Conservation (phyloP, 495 filamentous ascomycete genomes). For the Xylaria nigripes region DNA sequence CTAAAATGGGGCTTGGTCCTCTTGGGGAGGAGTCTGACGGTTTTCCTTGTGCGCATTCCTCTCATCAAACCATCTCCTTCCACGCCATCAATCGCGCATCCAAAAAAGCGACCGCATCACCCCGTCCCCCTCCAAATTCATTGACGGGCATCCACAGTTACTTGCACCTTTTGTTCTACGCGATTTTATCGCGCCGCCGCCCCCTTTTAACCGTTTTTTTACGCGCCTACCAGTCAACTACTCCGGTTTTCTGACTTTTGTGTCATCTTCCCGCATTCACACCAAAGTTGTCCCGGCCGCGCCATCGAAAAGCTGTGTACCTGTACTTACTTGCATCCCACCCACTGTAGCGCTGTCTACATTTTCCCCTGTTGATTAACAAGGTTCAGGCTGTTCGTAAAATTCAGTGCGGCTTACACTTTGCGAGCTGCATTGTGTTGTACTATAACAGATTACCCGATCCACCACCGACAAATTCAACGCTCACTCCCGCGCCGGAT, state of each 20-base stretch:
- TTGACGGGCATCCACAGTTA: constrained; percentile 41
- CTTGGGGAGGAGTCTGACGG: constrained; percentile 13
- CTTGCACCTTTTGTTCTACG: constrained; percentile 35
- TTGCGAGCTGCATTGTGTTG: neutral
- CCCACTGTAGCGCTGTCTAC: constrained; percentile 16
- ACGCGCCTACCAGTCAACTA: constrained; percentile 2
- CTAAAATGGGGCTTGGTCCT: constrained; percentile 8
- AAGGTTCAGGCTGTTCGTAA: too few species aligned
- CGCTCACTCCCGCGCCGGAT: neutral
- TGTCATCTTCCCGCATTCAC: constrained; percentile 1
- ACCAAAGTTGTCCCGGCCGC: constrained; percentile 19
- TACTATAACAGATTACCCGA: neutral
- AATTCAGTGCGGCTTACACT: too few species aligned
- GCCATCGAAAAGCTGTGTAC: constrained; percentile 13
- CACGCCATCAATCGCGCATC: constrained; percentile 41
- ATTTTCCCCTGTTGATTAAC: constrained; percentile 17
- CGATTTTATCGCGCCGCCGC: constrained; percentile 29
- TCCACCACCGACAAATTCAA: neutral
- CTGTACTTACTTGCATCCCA: constrained; percentile 17
- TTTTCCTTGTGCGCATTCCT: constrained; percentile 42
- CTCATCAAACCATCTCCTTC: constrained; percentile 42
- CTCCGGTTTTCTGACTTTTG: constrained; percentile 11
- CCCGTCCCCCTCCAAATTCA: constrained; percentile 44
- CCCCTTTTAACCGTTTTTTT: constrained; percentile 19
- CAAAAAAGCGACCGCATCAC: constrained; percentile 44